Conservation (phyloP, 2,329 filamentous ascomycete genomes). For the Magnaporthiopsis rhizophila region DNA sequence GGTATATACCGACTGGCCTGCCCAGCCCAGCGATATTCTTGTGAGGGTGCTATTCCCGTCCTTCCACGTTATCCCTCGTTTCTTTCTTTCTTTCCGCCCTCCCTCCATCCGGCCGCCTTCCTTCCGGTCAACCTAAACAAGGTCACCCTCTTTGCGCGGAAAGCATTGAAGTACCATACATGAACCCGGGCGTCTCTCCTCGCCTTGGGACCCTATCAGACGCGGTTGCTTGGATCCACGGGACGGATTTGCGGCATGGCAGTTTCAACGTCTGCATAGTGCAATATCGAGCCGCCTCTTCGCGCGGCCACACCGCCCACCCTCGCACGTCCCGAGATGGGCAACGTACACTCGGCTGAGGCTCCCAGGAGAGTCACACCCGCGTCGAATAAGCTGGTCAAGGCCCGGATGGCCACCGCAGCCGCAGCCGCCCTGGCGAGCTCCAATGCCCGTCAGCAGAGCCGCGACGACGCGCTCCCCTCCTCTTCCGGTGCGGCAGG, state of each 20-base stretch:
- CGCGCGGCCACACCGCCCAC: neutral
- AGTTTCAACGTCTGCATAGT: constrained; percentile 28
- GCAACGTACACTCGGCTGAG: constrained; percentile 21
- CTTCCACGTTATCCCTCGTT: neutral
- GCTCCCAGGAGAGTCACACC: constrained; percentile 28
- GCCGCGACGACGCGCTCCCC: constrained; percentile 17
- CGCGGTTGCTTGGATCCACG: constrained; percentile 11
- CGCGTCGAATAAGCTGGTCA: constrained; percentile 38
- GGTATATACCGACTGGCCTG: too few species aligned
- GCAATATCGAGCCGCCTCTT: constrained; percentile 21
- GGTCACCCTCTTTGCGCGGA: too few species aligned
- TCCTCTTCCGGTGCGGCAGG: constrained; percentile 20
- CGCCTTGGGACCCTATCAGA: constrained; percentile 2
- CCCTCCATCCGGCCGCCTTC: constrained; percentile 10
- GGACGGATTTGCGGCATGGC: constrained; percentile 30
- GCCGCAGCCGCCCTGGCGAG: constrained; percentile 33
- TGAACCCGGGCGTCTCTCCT: constrained; percentile 16
- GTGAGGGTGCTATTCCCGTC: too few species aligned
- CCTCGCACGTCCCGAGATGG: neutral
- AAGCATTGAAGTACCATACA: constrained; percentile 15
- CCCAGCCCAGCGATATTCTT: too few species aligned
- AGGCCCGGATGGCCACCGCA: constrained; percentile 36
- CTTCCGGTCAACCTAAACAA: constrained; percentile 10
- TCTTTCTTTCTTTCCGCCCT: neutral
- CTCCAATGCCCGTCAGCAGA: constrained; percentile 25